phyloP scores from a whole-genome alignment of 2,329 filamentous ascomycete species.

The Alternaria longipes region DNA sequence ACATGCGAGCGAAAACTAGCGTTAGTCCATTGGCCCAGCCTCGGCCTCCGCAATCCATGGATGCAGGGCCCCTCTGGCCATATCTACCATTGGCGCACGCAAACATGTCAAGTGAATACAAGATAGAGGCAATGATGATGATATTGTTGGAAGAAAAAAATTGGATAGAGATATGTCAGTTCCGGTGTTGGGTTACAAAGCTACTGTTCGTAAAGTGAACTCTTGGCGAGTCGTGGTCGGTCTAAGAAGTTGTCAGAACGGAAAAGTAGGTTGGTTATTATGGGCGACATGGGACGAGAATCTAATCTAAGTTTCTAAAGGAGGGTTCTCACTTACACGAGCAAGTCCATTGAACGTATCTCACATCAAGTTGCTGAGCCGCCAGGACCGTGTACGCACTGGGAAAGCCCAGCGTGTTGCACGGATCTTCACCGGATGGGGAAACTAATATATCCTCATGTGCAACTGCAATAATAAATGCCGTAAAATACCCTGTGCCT shows the following conservation, averaged over 20 bases:
- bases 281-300: neutral
- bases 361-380: constrained; percentile 7
- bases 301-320: neutral
- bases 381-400: constrained; percentile 1
- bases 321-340: constrained; percentile 11
- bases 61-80: constrained; percentile 13
- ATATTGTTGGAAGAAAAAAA: neutral
- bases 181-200: neutral
- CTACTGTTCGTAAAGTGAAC: neutral
- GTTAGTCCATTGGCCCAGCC: constrained; percentile 11
- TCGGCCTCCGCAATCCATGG: constrained; percentile 5
- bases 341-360: neutral
- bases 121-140: neutral
- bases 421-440: constrained; percentile 1
- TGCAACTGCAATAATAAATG: constrained; percentile 3
- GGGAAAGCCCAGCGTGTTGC: constrained; percentile 4
- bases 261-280: neutral
- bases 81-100: constrained; percentile 7
- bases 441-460: neutral
- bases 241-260: constrained; percentile 18
- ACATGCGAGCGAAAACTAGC: constrained; percentile 20
- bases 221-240: constrained; percentile 11
- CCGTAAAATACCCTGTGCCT: neutral
- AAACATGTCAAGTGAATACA: constrained; percentile 4
- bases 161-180: neutral